Conservation (phyloP, 148 eudicot species). For the Rhododendron vialii region DNA sequence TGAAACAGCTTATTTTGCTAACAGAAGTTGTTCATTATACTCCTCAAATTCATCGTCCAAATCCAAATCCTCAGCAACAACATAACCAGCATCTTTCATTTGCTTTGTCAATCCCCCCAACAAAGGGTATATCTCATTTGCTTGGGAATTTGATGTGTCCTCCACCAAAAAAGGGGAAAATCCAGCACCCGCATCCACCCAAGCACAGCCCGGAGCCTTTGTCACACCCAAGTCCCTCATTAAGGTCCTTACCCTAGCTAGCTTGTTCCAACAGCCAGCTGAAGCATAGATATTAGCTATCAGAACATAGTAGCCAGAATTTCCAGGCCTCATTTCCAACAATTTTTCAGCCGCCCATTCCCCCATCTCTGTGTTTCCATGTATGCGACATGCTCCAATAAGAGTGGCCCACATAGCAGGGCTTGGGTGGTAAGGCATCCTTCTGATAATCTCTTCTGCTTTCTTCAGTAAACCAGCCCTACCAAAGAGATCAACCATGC, state of each 20-base stretch:
- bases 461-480: slow-evolving; percentile 68
- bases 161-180: slow-evolving; percentile 57
- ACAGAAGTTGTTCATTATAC: slow-evolving; percentile 3
- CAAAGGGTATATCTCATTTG: slow-evolving; percentile 48
- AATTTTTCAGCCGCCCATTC: slow-evolving; percentile 71
- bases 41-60: slow-evolving; percentile 30
- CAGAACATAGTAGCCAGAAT: slow-evolving; percentile 70
- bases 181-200: slow-evolving; percentile 62
- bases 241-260: slow-evolving; percentile 52
- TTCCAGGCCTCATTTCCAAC: slow-evolving; percentile 54
- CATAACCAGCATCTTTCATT: slow-evolving; percentile 58
- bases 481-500: slow-evolving; percentile 82
- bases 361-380: slow-evolving; percentile 52
- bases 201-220: slow-evolving; percentile 76
- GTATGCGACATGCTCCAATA: slow-evolving; percentile 62
- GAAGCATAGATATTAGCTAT: slow-evolving; percentile 81
- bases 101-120: slow-evolving; percentile 51
- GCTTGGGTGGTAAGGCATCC: slow-evolving; percentile 64
- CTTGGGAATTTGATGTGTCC: slow-evolving; percentile 43
- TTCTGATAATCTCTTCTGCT: slow-evolving; percentile 46
- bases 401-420: slow-evolving; percentile 84
- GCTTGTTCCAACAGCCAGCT: slow-evolving; percentile 61
- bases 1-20: not conserved
- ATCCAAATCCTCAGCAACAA: slow-evolving; percentile 23
- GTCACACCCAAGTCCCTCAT: slow-evolving; percentile 69